Evolutionary conservation across 306 rosid species (phyloP), one percentile per base, ranked within the genome.

Genomic region (Glycine tomentella): DNA sequence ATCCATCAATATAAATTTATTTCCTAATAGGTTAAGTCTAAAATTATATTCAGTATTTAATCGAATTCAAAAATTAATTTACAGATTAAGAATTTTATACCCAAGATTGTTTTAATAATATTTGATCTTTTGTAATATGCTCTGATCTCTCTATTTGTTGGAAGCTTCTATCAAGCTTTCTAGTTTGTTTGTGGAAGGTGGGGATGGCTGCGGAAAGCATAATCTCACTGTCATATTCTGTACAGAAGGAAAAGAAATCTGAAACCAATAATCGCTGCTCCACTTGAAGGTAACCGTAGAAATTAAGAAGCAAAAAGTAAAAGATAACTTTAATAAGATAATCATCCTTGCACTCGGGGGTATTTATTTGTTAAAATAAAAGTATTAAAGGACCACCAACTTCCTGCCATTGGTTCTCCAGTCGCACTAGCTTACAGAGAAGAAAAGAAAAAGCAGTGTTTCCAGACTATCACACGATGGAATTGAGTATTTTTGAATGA

Each of bases 281-380:
- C 46, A 45, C 40, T 9, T 6, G 56, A 68, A 68, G 74, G 74
- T 17, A 68, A 68, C 31, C 45, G n/a, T 45, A 33, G 70, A 61
- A 67, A 45, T 68, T 68, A 16, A 68, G 33, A 68, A 40, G 2
- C 36, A 16, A 17, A 68, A 75, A 45, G 42, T 9, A 45, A 58
- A 59, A 75, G 36, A 9, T 8, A 57, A 74, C 78, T 74, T 56
- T 14, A 75, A 7, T 45, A 59, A 58, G 69, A 44, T 59, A 20
- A 59, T 40, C 57, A 42, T 75, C 12, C 40, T 17, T 56, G 5
- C 55, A 73, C 52, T 38, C 6, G 0, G 16, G 8, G 36, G 36
- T 38, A 20, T 20, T 20, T 20, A 20, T 20, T 20, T 20, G 20
- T 20, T 20, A 20, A 20, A 20, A 20, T 20, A 20, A 20, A 20